Evolutionary conservation across 192 early-diverging fungal genomes (phyloP).

Genomic region (Polychytrium aggregatum): DNA sequence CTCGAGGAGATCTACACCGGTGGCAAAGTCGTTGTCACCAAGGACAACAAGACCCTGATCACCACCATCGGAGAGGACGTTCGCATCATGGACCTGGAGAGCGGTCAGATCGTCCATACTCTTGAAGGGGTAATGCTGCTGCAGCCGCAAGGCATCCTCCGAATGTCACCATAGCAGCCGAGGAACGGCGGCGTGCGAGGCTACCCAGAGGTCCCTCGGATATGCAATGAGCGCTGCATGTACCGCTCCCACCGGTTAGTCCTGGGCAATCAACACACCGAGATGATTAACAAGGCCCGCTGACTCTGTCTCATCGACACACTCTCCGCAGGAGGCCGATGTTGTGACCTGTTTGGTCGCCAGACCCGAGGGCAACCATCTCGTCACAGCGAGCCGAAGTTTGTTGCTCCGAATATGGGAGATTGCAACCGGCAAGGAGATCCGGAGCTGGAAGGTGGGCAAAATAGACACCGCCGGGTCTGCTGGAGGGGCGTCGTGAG

Average conservation of each 20-base stretch:
- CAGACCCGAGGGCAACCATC: slow-evolving; percentile 60
- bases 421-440: slow-evolving; percentile 39
- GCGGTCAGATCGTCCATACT: slow-evolving; percentile 46
- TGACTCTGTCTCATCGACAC: not conserved
- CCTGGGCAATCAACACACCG: too few relatives aligned
- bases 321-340: slow-evolving; percentile 56
- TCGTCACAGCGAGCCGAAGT: slow-evolving; percentile 75
- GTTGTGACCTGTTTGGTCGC: slow-evolving; percentile 79
- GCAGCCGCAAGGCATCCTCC: too few relatives aligned
- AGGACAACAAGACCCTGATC: slow-evolving; percentile 57
- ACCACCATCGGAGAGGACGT: slow-evolving; percentile 78
- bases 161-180: too few relatives aligned
- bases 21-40: slow-evolving; percentile 61
- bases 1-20: slow-evolving; percentile 90
- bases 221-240: too few relatives aligned
- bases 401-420: slow-evolving; percentile 73
- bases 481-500: too few relatives aligned
- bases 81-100: slow-evolving; percentile 56
- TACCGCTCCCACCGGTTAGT: too few relatives aligned
- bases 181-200: slow-evolving; percentile 1
- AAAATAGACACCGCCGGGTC: not conserved
- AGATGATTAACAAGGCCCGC: too few relatives aligned
- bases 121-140: not conserved
- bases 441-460: slow-evolving; percentile 54
- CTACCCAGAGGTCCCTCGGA: too few relatives aligned